phyloP scores from a whole-genome alignment of 2,329 filamentous ascomycete species.

The Fusarium avenaceum region DNA sequence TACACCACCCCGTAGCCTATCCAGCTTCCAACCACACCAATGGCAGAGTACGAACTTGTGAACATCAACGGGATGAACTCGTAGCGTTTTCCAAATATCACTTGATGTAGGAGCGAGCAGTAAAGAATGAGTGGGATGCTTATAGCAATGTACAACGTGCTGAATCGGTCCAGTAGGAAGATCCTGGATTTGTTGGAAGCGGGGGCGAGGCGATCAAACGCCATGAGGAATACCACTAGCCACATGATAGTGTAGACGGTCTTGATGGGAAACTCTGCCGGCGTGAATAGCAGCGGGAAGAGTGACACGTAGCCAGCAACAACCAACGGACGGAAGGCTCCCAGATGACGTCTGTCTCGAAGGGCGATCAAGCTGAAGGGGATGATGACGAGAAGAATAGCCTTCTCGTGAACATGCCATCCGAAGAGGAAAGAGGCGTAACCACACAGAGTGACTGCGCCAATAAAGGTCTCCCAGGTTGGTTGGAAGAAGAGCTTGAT shows the following conservation, averaged over 20 bases:
- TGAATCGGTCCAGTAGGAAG: conserved; percentile 92
- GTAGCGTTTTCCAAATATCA: conserved; percentile 85
- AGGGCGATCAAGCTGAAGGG: conserved; percentile 95
- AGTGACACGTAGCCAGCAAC: conserved; percentile 95
- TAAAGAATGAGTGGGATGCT: conserved; percentile 92
- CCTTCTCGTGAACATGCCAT: conserved; percentile 99
- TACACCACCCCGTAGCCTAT: conserved; percentile 94
- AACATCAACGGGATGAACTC: conserved; percentile 98
- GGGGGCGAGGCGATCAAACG: conserved; percentile 89
- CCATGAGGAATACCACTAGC: conserved; percentile 86
- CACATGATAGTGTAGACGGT: conserved; percentile 93
- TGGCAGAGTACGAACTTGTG: conserved; percentile 91
- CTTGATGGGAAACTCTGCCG: conserved; percentile 94
- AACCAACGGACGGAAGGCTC: conserved; percentile 90
- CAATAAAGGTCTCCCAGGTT: conserved; percentile 90
- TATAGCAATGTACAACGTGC: conserved; percentile 87
- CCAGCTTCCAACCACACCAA: conserved; percentile 98
- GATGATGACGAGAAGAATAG: conserved; percentile 92
- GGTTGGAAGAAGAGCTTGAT: conserved; percentile 84
- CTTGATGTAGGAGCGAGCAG: conserved; percentile 83
- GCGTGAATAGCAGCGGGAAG: conserved; percentile 93
- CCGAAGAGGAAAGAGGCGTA: conserved; percentile 98
- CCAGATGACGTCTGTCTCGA: conserved; percentile 88
- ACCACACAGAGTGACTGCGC: conserved; percentile 89
- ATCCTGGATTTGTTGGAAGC: conserved; percentile 83